These are phyloP conservation scores for sorghum (Sorghum bicolor) DNA, from an alignment of 176 grass and related monocot species.

Conservation along the genomic window DNA sequence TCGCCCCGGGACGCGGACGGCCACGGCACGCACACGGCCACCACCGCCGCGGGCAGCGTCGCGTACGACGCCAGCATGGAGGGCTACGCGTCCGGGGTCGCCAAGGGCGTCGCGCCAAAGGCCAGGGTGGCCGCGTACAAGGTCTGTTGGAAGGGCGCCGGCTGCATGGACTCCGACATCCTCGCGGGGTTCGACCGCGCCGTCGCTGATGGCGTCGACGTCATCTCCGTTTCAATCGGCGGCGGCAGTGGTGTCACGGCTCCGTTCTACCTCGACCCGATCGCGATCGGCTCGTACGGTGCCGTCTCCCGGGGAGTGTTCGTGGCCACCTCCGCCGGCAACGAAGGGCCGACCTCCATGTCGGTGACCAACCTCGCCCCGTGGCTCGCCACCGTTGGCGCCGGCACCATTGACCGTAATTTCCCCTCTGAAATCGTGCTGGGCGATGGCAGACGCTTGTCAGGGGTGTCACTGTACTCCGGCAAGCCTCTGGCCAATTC, in stretches of 20 bases:
- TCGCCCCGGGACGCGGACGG: constrained; percentile 92
- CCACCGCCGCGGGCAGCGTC: constrained; percentile 83
- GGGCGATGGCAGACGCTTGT: constrained; percentile 60
- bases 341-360: constrained; percentile 74
- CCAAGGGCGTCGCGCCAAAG: constrained; percentile 95
- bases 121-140: constrained; percentile 85
- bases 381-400: constrained; percentile 89
- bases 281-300: constrained; percentile 79
- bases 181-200: constrained; percentile 92
- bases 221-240: constrained; percentile 91
- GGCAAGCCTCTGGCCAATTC: constrained; percentile 49
- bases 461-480: constrained; percentile 79
- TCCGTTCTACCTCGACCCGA: constrained; percentile 90
- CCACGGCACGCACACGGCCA: constrained; percentile 83
- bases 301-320: constrained; percentile 72
- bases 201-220: constrained; percentile 82
- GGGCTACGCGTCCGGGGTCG: constrained; percentile 73
- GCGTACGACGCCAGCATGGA: constrained; percentile 74
- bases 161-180: constrained; percentile 96
- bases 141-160: constrained; percentile 87
- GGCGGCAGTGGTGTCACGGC: constrained; percentile 61
- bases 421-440: constrained; percentile 80
- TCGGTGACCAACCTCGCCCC: constrained; percentile 90
- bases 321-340: constrained; percentile 87
- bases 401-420: constrained; percentile 85